Base-by-base conservation (phyloP, 305 asterid species). In the Nicotiana rustica region DNA sequence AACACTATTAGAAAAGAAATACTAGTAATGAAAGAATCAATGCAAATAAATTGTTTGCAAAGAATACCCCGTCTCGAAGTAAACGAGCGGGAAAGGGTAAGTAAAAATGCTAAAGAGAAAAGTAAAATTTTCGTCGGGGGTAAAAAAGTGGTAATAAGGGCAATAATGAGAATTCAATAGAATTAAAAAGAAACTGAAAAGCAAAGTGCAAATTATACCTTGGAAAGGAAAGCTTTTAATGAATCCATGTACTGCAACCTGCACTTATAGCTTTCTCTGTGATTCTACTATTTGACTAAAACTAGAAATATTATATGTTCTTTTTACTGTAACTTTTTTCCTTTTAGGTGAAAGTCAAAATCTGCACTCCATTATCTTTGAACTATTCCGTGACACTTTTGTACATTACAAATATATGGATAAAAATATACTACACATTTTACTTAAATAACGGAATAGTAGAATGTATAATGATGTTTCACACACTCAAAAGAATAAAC, bases 151-250 rank as follows among this genome's bases (percentile, higher is more conserved):
- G 10, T 2, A 57, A 6, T 57, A 17, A 18, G 64, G 65, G 29
- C 12, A 59, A 0, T 59, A n/a, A 59, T 2, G 65, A 59, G 4
- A 59, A 59, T 59, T 59, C 29, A 44, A 4, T 13, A 55, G 59
- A 55, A 44, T 44, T 55, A 12, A 55, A 52, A 52, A 52, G 17
- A 71, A 81, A 47, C 21, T 13, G 12, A 57, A 36, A 70, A 19
- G 59, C 17, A 9, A 55, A 31, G 52, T 49, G 56, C n/a, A 68
- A 67, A 67, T 9, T 65, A 19, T 61, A 71, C 81, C 73, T 38
- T 70, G 84, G 55, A 71, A 77, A 82, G 67, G 78, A 36, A 59
- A n/a, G 65, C 65, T 59, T 59, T 59, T 17, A n/a, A 17, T 17
- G 25, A 17, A 59, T 55, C 59, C 1, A 55, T 55, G 65, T 59